These are phyloP conservation scores for Graphiopsis chlorocephala DNA, from an alignment of 2,329 filamentous ascomycete species.

Conservation along the genomic window DNA sequence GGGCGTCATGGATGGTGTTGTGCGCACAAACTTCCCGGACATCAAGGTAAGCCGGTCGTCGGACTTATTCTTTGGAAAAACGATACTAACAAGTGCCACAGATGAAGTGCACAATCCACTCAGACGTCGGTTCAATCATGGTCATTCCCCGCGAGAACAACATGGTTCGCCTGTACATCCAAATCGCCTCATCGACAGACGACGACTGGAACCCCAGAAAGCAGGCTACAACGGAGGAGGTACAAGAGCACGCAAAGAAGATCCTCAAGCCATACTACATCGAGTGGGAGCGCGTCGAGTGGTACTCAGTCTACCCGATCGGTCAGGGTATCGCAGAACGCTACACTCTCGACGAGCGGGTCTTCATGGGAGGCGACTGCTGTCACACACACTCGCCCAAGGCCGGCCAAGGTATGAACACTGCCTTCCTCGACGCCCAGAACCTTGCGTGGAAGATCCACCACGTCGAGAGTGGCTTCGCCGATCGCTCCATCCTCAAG, in stretches of 20 bases:
- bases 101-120: conserved; percentile 68
- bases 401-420: conserved; percentile 64
- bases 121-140: conserved; percentile 62
- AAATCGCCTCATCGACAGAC: conserved; percentile 62
- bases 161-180: conserved; percentile 56
- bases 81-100: conserved; percentile 26
- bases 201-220: conserved; percentile 61
- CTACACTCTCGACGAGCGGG: conserved; percentile 62
- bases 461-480: conserved; percentile 79
- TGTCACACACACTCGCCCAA: conserved; percentile 64
- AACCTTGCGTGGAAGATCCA: conserved; percentile 98
- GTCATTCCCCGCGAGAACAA: conserved; percentile 57
- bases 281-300: conserved; percentile 63
- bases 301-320: conserved; percentile 66
- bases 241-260: conserved; percentile 56
- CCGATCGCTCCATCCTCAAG: conserved; percentile 68
- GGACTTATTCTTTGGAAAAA: not conserved
- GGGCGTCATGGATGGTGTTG: conserved; percentile 66
- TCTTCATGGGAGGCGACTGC: conserved; percentile 65
- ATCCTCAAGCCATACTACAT: conserved; percentile 60
- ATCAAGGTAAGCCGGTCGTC: conserved; percentile 50
- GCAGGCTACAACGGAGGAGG: conserved; percentile 57
- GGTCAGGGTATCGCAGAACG: conserved; percentile 64
- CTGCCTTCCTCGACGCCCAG: conserved; percentile 62
- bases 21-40: conserved; percentile 61